Percentiles rank a stretch among this genome's conserved stretches.
Evolutionary conservation across 73 alveolate species (phyloP).

Genomic region (Paraurostyla sp.): DNA sequence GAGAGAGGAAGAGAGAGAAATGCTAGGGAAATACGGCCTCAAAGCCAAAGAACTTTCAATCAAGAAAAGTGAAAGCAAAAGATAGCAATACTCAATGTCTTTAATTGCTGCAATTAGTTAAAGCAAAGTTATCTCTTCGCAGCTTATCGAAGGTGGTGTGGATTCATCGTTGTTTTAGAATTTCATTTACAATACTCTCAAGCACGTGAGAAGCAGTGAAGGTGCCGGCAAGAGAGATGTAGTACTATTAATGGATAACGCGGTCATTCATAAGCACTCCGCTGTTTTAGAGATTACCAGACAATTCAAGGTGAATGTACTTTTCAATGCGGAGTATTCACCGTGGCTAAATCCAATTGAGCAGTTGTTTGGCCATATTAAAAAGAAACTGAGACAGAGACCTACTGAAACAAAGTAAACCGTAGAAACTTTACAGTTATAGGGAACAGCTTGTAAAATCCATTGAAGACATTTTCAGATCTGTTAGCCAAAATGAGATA

Average conservation of each 20-base stretch:
- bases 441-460: background rate
- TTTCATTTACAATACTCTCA: background rate
- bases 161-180: background rate
- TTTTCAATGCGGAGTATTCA: background rate
- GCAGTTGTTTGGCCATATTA: constrained; percentile 4
- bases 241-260: background rate
- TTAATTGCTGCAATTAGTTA: background rate
- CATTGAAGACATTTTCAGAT: background rate
- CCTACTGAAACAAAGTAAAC: background rate
- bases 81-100: background rate
- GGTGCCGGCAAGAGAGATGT: background rate
- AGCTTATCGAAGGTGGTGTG: background rate
- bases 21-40: background rate
- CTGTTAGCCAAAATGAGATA: background rate
- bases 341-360: constrained; percentile 9
- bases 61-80: background rate
- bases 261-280: no score
- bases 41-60: background rate
- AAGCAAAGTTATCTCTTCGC: background rate
- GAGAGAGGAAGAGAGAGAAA: no score
- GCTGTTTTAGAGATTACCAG: no score
- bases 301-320: constrained; percentile 1
- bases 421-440: background rate
- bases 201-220: background rate
- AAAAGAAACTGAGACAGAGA: background rate